These are phyloP conservation scores for Rhizopogon roseolus DNA, from an alignment of 768 basidiomycete genomes.

Conservation along the genomic window DNA sequence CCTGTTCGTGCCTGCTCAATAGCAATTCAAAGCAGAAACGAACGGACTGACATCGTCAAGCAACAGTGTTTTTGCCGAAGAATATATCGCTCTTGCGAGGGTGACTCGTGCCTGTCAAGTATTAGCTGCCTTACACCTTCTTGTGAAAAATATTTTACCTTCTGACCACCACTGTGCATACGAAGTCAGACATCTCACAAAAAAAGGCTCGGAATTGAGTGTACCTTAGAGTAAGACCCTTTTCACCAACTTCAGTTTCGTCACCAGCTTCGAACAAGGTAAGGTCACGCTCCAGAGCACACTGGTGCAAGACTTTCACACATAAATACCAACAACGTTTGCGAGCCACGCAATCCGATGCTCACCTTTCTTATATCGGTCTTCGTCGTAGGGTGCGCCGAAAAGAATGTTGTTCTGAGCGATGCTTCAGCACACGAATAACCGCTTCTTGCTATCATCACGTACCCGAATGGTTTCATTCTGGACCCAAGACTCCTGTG, in stretches of 20 bases:
- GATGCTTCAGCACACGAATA: not conserved
- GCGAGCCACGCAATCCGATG: not conserved
- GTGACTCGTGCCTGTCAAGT: constrained; percentile 40
- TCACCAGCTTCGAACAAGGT: constrained; percentile 55
- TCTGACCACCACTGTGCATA: constrained; percentile 46
- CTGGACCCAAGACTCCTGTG: constrained; percentile 83
- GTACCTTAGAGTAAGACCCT: constrained; percentile 51
- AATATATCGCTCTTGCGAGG: constrained; percentile 56
- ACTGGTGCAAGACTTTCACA: constrained; percentile 31
- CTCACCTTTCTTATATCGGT: constrained; percentile 36
- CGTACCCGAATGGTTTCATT: constrained; percentile 70
- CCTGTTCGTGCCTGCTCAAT: constrained; percentile 2
- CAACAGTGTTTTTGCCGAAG: constrained; percentile 55
- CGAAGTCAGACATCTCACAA: not conserved
- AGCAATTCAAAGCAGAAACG: not conserved
- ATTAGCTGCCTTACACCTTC: not conserved
- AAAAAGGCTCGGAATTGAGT: not conserved
- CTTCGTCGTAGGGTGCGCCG: constrained; percentile 36
- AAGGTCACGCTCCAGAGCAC: constrained; percentile 40
- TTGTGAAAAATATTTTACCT: constrained; percentile 28
- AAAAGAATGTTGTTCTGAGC: constrained; percentile 42
- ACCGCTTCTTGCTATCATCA: not conserved
- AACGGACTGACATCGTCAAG: constrained; percentile 57
- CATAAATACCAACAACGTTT: constrained; percentile 1
- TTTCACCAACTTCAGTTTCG: constrained; percentile 67